Conservation (phyloP, 352 stramenopile species). For the Thraustochytrium striatum region DNA sequence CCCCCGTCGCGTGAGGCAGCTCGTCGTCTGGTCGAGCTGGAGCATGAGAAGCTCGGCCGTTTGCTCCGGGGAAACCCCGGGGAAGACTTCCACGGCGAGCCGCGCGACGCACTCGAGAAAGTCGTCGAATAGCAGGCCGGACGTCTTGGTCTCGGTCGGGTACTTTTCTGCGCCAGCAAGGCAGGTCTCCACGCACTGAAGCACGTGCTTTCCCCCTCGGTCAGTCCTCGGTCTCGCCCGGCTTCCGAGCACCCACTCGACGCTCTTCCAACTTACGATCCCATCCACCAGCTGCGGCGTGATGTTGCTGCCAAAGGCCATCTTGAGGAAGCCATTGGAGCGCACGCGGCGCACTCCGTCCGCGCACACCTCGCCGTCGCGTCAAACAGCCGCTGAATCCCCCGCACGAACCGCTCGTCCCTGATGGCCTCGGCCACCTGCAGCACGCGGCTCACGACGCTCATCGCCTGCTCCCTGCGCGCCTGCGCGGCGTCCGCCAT, state of each 20-base stretch:
- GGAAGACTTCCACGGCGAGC: not conserved
- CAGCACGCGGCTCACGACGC: no score
- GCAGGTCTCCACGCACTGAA: slow-evolving; percentile 13
- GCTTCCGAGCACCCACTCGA: no score
- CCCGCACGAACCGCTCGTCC: not conserved
- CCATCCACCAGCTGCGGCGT: not conserved
- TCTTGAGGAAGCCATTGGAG: slow-evolving; percentile 17
- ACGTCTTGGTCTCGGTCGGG: not conserved
- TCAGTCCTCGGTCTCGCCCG: no score
- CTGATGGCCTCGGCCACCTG: not conserved
- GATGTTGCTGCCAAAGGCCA: slow-evolving; percentile 4
- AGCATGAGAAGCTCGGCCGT: slow-evolving; percentile 37
- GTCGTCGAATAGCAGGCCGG: slow-evolving; percentile 19
- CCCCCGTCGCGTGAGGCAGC: slow-evolving; percentile 9
- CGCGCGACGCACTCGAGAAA: slow-evolving; percentile 18
- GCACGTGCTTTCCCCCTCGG: no score
- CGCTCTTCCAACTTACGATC: no score
- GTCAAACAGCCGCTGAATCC: not conserved
- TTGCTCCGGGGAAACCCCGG: not conserved
- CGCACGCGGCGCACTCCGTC: slow-evolving; percentile 2
- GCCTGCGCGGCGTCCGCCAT: no score
- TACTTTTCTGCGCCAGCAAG: not conserved
- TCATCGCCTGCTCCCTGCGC: no score
- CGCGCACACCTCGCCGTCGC: not conserved
- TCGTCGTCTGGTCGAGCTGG: slow-evolving; percentile 23